Conservation (phyloP, 225 moss, liverwort and hornwort genomes). For the Takakia lepidozioides region DNA sequence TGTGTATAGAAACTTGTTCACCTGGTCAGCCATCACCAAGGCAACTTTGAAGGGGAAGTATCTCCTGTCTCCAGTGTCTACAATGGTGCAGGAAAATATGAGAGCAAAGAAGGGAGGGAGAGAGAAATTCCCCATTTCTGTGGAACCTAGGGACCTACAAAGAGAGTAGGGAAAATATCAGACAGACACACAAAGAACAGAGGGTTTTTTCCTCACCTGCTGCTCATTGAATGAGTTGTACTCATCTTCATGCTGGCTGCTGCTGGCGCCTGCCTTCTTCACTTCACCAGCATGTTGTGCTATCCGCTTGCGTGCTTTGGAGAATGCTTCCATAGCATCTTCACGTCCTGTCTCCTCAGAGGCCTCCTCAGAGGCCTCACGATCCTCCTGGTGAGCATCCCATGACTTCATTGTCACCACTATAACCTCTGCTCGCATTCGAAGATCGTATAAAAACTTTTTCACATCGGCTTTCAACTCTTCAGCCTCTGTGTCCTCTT, state of each 20-base stretch:
- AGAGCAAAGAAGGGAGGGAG: neutral
- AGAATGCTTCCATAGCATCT: slow-evolving; percentile 84
- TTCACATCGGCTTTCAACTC: slow-evolving; percentile 95
- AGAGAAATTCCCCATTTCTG: too few species aligned
- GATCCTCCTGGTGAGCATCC: slow-evolving; percentile 84
- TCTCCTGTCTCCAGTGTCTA: neutral
- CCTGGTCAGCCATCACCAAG: slow-evolving; percentile 26
- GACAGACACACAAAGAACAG: too few species aligned
- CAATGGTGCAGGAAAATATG: neutral
- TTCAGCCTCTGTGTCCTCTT: slow-evolving; percentile 96
- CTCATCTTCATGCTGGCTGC: slow-evolving; percentile 26
- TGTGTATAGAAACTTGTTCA: slow-evolving; percentile 89
- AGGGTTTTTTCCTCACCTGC: slow-evolving; percentile 20
- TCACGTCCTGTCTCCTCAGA: slow-evolving; percentile 48
- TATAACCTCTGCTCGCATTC: slow-evolving; percentile 97
- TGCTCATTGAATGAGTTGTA: slow-evolving; percentile 61
- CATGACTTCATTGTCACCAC: slow-evolving; percentile 98
- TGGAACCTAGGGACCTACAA: too few species aligned
- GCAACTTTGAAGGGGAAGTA: neutral
- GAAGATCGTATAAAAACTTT: slow-evolving; percentile 92
- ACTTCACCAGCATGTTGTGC: slow-evolving; percentile 26
- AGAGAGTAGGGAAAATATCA: neutral
- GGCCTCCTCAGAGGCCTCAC: slow-evolving; percentile 34
- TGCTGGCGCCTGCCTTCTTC: slow-evolving; percentile 21
- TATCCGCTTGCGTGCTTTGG: slow-evolving; percentile 83